phyloP scores from a whole-genome alignment of 192 early-diverging fungal genomes.

The Phlyctochytrium arcticum region DNA sequence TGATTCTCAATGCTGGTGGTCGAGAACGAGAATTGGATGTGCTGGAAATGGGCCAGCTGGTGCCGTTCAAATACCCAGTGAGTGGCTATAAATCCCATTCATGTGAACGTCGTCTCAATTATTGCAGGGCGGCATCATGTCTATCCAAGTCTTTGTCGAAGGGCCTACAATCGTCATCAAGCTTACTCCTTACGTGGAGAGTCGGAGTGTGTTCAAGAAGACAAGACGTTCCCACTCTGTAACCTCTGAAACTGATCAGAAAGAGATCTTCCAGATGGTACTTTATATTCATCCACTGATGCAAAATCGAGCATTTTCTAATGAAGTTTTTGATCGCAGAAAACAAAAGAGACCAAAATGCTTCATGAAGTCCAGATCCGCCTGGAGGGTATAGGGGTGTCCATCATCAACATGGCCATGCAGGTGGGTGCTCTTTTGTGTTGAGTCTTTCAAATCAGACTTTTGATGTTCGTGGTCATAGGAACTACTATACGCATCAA shows the following conservation, averaged over 20 bases:
- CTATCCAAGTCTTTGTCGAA: conserved; percentile 40
- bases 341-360: conserved; percentile 33
- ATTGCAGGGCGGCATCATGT: conserved; percentile 29
- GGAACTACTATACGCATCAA: conserved; percentile 83
- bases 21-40: conserved; percentile 74
- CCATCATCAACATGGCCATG: conserved; percentile 72
- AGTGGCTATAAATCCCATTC: too few species aligned
- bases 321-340: too few species aligned
- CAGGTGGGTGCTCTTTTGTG: conserved; percentile 36
- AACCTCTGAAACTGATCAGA: background rate
- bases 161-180: conserved; percentile 37
- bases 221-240: conserved; percentile 4
- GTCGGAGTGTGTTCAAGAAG: conserved; percentile 23
- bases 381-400: conserved; percentile 87
- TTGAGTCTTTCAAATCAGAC: background rate
- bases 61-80: conserved; percentile 79
- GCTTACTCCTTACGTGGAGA: conserved; percentile 31
- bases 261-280: conserved; percentile 19
- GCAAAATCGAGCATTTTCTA: too few species aligned
- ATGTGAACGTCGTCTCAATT: too few species aligned
- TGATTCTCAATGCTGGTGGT: conserved; percentile 75
- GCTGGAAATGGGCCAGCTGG: conserved; percentile 83
- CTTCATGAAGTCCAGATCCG: conserved; percentile 63
- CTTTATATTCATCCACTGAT: too few species aligned
- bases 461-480: conserved; percentile 11